Conservation (phyloP, 306 rosid genomes). For the Lotus japonicus region DNA sequence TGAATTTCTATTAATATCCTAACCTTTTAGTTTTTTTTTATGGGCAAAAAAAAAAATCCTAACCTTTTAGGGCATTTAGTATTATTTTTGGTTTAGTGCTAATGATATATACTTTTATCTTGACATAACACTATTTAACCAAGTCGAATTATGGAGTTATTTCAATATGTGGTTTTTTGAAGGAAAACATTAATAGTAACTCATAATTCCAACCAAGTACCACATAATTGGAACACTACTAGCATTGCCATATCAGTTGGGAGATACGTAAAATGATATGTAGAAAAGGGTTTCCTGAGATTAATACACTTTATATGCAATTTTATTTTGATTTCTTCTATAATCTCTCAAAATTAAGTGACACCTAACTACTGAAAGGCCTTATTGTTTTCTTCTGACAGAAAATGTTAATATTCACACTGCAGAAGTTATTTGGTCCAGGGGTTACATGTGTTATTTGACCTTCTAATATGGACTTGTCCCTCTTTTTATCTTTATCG, state of each 20-base stretch:
- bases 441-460: constrained; percentile 42
- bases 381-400: not conserved
- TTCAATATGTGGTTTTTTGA: too few relatives aligned
- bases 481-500: not conserved
- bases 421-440: constrained; percentile 63
- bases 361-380: not conserved
- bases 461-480: constrained; percentile 74
- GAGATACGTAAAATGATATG: not conserved
- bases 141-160: too few relatives aligned
- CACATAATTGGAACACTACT: not conserved
- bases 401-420: too few relatives aligned
- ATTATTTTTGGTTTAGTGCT: too few relatives aligned
- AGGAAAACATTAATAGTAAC: too few relatives aligned
- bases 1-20: too few relatives aligned
- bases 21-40: too few relatives aligned
- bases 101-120: too few relatives aligned
- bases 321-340: not conserved
- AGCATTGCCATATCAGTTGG: not conserved
- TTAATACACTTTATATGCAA: not conserved
- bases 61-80: too few relatives aligned
- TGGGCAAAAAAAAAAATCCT: too few relatives aligned
- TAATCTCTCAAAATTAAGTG: not conserved
- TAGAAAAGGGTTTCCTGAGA: not conserved
- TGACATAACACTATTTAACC: too few relatives aligned
- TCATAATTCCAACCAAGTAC: not conserved